Base-by-base conservation (phyloP, 495 filamentous ascomycete genomes). In the Penicillium chermesinum region DNA sequence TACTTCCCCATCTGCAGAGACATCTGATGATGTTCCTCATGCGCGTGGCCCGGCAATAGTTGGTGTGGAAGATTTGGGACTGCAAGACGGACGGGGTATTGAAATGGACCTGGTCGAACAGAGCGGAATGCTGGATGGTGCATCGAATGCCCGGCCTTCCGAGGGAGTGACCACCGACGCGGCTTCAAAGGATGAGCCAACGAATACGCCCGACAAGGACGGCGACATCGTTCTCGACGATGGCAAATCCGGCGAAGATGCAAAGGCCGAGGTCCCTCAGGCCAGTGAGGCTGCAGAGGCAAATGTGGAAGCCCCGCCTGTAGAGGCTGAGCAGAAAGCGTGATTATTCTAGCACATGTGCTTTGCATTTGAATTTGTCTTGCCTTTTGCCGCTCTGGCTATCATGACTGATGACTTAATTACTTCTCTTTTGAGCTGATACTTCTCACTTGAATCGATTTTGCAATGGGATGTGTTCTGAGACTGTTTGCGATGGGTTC, bases 21-120 rank as follows among this genome's bases (percentile, higher is more conserved):
- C 63, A 3, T 57, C 62, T 7, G 67, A 70, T 37, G 89, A 93
- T 54, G 56, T 79, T 0, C 87, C 89, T 10, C 88, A 95, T 59
- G 88, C 87, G 2, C 77, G 87, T 13, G 88, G 89, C 0, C 91
- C 93, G 0, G 79, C 85, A 9, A 76, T 87, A 48, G 82, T 98
- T 18, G 91, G 90, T 0, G 80, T 88, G 19, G 86, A 89, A 57
- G 93, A 98, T 59, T 82, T 86, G 60, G 93, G 93, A 1, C 80
- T 88, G 14, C 91, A 96, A 63, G 72, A 77, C 17, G 69, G 72
- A n/a, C 66, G 67, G 40, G 72, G 69, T 2, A 63, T 76, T 7
- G 65, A 76, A 44, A 62, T 76, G 67, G 59, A 57, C 1, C 59
- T 76, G 19, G 52, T 44, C 13, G 48, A 48, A 7, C 40, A 57